Conservation (phyloP, 257 asterid species). For the Schizonepeta tenuifolia region DNA sequence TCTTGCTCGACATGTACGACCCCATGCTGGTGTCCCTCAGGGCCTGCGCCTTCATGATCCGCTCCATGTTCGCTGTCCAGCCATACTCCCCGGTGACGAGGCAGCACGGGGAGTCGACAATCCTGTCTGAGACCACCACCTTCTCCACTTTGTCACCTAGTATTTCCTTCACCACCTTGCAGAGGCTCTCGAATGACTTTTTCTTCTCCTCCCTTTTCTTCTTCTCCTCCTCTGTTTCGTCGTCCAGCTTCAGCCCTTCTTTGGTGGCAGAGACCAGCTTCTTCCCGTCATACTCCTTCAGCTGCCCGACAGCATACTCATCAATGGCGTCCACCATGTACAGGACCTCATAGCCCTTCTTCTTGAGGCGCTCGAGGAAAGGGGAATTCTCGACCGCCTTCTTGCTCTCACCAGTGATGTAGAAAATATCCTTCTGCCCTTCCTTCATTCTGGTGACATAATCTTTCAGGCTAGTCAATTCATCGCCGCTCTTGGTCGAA, state of each 20-base stretch:
- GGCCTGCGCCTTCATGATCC: slow-evolving; percentile 85
- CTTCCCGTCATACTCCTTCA: slow-evolving; percentile 82
- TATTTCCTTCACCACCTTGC: slow-evolving; percentile 73
- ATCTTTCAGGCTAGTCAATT: slow-evolving; percentile 75
- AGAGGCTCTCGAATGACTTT: slow-evolving; percentile 68
- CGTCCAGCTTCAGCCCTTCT: slow-evolving; percentile 81
- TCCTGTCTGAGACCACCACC: slow-evolving; percentile 72
- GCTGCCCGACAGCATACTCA: slow-evolving; percentile 74
- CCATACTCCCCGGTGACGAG: slow-evolving; percentile 82
- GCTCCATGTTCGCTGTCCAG: slow-evolving; percentile 83
- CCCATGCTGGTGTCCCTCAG: slow-evolving; percentile 80
- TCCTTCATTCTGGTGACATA: slow-evolving; percentile 89
- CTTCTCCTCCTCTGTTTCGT: slow-evolving; percentile 70
- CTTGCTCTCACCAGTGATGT: slow-evolving; percentile 82
- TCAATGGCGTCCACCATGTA: slow-evolving; percentile 88
- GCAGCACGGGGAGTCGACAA: slow-evolving; percentile 83
- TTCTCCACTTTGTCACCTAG: slow-evolving; percentile 80
- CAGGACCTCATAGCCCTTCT: slow-evolving; percentile 78
- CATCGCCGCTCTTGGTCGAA: slow-evolving; percentile 84
- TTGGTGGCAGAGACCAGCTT: slow-evolving; percentile 79
- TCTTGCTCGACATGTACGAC: slow-evolving; percentile 86
- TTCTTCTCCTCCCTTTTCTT: slow-evolving; percentile 66
- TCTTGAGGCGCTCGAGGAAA: slow-evolving; percentile 76
- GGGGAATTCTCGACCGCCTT: slow-evolving; percentile 82
- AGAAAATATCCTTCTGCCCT: slow-evolving; percentile 81